Evolutionary conservation across 176 grass and related monocot species (phyloP), one percentile per base, ranked within the genome.

Genomic region (Calamus simplicifolius): DNA sequence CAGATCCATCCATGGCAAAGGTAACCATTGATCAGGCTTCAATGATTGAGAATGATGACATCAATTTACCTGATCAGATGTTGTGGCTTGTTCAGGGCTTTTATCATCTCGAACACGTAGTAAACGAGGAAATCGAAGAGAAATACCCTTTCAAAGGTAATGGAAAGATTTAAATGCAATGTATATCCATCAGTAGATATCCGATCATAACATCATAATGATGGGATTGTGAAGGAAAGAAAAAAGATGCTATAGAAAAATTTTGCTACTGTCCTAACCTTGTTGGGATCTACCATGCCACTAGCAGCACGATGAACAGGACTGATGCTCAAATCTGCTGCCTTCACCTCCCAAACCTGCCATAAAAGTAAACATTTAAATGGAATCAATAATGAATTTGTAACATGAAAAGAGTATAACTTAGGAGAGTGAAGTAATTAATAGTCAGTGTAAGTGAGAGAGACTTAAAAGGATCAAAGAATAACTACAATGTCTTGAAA

Each of bases 311-410:
- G 87, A 72, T 97, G 93, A 63, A 97, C 93, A 67, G 87, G 93
- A 85, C 93, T 97, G 72, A 97, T 88, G 75, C 93, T 97, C 64
- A 97, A 78, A 87, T 97, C 93, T 51, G 93, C 93, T 73, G 93
- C 93, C 85, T 91, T 97, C 25, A 97, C 93, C 72, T 97, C 93
- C 93, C 93, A 97, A 27, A 97, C 93, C 93, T 97, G 63, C 26
- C 18, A 53, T 51, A 48, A 19, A 69, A 49, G 19, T 43, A 66
- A 74, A 64, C 18, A 19, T 54, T 26, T 56, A 73, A 74, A 28
- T 43, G 8, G 10, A 8, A 43, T 43, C 35, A 43, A 43, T 10
- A 3, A 43, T 13, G 2, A 43, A 43, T 43, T 2, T 10, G 12
- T 12, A 13, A 43, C 35, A 6, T 10, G 7, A 43, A 43, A 43